A percentile compares a stretch with the other conserved stretches of the same genome.
phyloP scores from a whole-genome alignment of 1,284 basidiomycete genomes.

The Ustilago crameri region DNA sequence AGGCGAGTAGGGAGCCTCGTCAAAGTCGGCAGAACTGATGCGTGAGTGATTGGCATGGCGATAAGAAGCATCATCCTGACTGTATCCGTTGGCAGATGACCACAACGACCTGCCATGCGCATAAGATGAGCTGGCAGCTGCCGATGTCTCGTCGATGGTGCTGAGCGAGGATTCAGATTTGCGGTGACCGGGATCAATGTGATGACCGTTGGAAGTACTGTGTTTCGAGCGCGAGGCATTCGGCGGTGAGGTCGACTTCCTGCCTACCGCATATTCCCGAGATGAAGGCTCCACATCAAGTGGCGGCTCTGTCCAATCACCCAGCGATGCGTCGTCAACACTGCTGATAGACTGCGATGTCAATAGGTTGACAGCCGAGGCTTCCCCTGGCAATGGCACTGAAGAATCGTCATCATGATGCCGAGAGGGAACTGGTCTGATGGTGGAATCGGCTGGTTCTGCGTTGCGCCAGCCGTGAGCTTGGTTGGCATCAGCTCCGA shows the following conservation, averaged over 20 bases:
- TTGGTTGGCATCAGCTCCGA: not conserved
- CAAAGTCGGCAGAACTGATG: conserved; percentile 19
- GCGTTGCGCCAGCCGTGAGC: conserved; percentile 12
- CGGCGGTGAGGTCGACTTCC: conserved; percentile 5
- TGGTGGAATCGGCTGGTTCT: conserved; percentile 26
- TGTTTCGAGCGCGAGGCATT: conserved; percentile 8
- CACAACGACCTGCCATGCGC: not conserved
- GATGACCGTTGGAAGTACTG: conserved; percentile 27
- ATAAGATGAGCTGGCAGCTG: conserved; percentile 15
- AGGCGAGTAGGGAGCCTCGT: conserved; percentile 26
- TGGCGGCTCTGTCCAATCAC: not conserved
- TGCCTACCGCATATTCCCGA: not conserved
- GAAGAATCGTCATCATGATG: conserved; percentile 11
- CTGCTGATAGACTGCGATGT: not conserved
- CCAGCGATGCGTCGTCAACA: not conserved
- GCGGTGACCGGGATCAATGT: conserved; percentile 14
- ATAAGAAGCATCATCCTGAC: conserved; percentile 1
- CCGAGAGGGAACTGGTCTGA: conserved; percentile 12
- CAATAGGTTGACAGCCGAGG: conserved; percentile 5
- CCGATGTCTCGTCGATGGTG: conserved; percentile 35
- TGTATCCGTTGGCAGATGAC: conserved; percentile 28
- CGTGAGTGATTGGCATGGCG: conserved; percentile 8
- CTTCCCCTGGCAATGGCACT: conserved; percentile 7
- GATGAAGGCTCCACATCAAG: not conserved
- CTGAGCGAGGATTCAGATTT: conserved; percentile 17